A percentile compares a stretch with the other conserved stretches of the same genome.
Conservation (phyloP, 2,329 filamentous ascomycete species). For the Phialocephala subalpina region DNA sequence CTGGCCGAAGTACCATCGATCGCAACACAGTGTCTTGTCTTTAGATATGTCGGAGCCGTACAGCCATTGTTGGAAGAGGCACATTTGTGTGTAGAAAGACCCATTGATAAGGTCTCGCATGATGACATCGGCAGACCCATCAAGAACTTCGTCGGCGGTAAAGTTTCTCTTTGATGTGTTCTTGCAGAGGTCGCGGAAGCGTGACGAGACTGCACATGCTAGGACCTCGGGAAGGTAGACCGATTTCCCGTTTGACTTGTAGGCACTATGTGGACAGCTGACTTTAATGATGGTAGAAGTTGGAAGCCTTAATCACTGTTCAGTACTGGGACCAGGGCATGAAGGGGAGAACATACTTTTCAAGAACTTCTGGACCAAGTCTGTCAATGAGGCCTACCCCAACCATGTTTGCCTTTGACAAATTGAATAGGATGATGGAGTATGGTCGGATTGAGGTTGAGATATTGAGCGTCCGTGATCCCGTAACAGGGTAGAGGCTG, state of each 20-base stretch:
- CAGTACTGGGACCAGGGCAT: background rate
- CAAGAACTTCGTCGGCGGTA: background rate
- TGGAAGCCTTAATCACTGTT: background rate
- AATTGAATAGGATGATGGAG: background rate
- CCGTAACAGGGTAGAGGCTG: no score
- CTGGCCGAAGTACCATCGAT: background rate
- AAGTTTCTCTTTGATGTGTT: background rate
- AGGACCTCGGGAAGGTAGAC: slow-evolving; percentile 10
- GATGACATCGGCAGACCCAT: background rate
- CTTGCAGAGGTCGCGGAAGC: slow-evolving; percentile 10
- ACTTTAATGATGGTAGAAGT: background rate
- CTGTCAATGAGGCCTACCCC: background rate
- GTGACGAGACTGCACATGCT: background rate
- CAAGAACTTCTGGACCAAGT: background rate
- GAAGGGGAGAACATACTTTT: background rate
- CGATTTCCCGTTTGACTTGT: background rate
- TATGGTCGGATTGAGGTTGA: no score
- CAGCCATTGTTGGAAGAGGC: background rate
- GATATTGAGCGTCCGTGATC: no score
- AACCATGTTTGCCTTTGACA: background rate
- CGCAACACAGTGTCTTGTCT: background rate
- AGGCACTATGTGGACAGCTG: background rate
- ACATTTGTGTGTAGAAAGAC: background rate
- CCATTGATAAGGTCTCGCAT: background rate
- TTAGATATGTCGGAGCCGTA: background rate